A percentile compares a stretch with the other conserved stretches of the same genome.
Conservation (phyloP, 2,329 filamentous ascomycete species). For the Cercospora citrullina region DNA sequence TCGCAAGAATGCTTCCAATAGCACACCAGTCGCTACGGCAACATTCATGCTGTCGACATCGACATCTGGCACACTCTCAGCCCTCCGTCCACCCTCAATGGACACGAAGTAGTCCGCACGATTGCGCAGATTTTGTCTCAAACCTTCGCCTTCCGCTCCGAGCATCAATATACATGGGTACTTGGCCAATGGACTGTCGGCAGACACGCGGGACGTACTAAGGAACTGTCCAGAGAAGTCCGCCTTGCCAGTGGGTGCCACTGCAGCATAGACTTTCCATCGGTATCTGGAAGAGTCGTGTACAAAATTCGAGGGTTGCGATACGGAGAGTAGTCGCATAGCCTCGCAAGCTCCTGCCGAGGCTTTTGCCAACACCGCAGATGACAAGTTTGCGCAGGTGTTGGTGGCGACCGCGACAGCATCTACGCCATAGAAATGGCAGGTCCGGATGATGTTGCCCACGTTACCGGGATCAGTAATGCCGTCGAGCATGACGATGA, state of each 20-base stretch:
- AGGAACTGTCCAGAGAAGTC: constrained; percentile 16
- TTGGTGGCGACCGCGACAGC: constrained; percentile 75
- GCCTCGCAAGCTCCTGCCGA: constrained; percentile 85
- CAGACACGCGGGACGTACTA: constrained; percentile 24
- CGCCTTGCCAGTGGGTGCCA: constrained; percentile 39
- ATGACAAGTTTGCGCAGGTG: constrained; percentile 70
- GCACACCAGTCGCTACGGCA: constrained; percentile 77
- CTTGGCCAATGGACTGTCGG: constrained; percentile 30
- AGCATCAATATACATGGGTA: constrained; percentile 77
- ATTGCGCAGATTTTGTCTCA: constrained; percentile 64
- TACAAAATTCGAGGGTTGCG: constrained; percentile 69
- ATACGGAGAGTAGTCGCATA: constrained; percentile 69
- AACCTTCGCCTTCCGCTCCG: constrained; percentile 76
- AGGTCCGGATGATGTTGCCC: constrained; percentile 83
- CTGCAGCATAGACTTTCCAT: constrained; percentile 83
- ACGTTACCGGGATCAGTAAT: constrained; percentile 83
- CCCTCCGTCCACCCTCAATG: constrained; percentile 48
- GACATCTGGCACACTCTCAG: constrained; percentile 44
- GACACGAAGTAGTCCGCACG: constrained; percentile 64
- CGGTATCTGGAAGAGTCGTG: constrained; percentile 65
- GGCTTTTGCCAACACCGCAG: constrained; percentile 80
- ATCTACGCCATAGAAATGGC: constrained; percentile 86
- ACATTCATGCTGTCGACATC: constrained; percentile 90
- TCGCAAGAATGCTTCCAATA: constrained; percentile 65
- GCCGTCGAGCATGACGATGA: constrained; percentile 72